phyloP scores from a whole-genome alignment of 2,329 filamentous ascomycete genomes.

The Hymenoscyphus albidus region DNA sequence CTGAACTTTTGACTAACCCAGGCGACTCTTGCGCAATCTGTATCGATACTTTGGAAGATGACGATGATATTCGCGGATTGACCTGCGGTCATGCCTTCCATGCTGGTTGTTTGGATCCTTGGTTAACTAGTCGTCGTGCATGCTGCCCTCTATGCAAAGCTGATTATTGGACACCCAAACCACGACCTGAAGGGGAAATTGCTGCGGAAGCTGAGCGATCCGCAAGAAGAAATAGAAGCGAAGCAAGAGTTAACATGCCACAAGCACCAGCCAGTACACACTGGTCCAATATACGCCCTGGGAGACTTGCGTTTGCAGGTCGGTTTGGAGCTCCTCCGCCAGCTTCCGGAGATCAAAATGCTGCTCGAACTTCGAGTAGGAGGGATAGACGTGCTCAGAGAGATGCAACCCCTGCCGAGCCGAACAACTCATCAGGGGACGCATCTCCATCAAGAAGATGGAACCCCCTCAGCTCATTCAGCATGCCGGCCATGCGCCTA shows the following conservation, averaged over 20 bases:
- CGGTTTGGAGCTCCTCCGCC: constrained; percentile 21
- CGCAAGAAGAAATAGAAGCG: constrained; percentile 21
- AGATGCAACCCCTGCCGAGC: constrained; percentile 3
- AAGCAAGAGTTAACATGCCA: constrained; percentile 27
- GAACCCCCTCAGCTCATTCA: constrained; percentile 29
- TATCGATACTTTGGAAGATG: constrained; percentile 88
- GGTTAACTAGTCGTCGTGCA: constrained; percentile 88
- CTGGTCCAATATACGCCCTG: constrained; percentile 29
- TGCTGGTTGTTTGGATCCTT: constrained; percentile 90
- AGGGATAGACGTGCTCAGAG: constrained; percentile 20
- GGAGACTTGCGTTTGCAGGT: constrained; percentile 26
- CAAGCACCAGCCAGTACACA: constrained; percentile 24
- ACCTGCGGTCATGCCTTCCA: constrained; percentile 99
- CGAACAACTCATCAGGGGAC: constrained; percentile 8
- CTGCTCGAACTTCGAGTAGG: constrained; percentile 10
- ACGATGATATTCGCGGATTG: constrained; percentile 90
- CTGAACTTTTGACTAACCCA: constrained; percentile 74
- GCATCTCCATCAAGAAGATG: constrained; percentile 16
- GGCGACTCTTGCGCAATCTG: constrained; percentile 97
- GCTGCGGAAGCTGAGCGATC: constrained; percentile 25
- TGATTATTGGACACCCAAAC: constrained; percentile 94
- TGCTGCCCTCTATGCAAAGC: constrained; percentile 98
- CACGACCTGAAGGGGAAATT: constrained; percentile 51
- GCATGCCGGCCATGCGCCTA: constrained; percentile 22
- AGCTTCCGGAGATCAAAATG: neutral